These are phyloP conservation scores for Mariannaea sp. DNA, from an alignment of 2,329 filamentous ascomycete species.

Conservation along the genomic window DNA sequence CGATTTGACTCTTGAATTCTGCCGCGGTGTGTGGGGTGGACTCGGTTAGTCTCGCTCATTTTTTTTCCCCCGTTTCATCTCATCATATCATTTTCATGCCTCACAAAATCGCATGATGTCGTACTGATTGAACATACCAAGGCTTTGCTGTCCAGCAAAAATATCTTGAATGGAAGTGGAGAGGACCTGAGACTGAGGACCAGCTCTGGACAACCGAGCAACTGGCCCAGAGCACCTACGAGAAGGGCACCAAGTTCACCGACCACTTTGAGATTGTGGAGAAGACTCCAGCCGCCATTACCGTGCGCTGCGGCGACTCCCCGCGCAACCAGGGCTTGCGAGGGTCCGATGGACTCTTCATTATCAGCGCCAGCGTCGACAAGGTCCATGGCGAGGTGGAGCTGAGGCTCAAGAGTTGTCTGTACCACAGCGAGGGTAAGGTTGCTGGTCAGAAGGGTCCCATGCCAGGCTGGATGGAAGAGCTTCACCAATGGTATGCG, in stretches of 20 bases:
- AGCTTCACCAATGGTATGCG: slow-evolving; percentile 48
- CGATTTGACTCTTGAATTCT: slow-evolving; percentile 66
- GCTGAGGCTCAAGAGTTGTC: slow-evolving; percentile 66
- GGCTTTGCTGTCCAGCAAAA: slow-evolving; percentile 63
- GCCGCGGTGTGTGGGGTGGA: slow-evolving; percentile 69
- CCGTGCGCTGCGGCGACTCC: slow-evolving; percentile 69
- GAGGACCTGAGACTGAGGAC: slow-evolving; percentile 56
- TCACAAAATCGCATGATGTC: neutral
- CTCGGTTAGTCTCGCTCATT: slow-evolving; percentile 54
- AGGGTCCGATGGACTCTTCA: slow-evolving; percentile 67
- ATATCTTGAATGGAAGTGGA: slow-evolving; percentile 64
- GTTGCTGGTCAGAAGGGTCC: slow-evolving; percentile 41
- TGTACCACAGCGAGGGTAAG: slow-evolving; percentile 56
- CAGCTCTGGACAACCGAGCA: slow-evolving; percentile 66
- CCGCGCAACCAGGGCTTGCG: slow-evolving; percentile 62
- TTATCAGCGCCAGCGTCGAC: slow-evolving; percentile 66
- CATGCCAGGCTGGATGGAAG: slow-evolving; percentile 38
- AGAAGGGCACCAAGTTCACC: slow-evolving; percentile 66
- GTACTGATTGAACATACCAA: slow-evolving; percentile 31
- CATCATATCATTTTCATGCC: too few species aligned
- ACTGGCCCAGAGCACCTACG: slow-evolving; percentile 61
- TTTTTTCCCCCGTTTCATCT: too few species aligned
- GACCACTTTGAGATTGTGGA: slow-evolving; percentile 76
- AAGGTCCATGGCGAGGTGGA: slow-evolving; percentile 63
- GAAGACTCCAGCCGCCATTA: slow-evolving; percentile 63